phyloP scores from a whole-genome alignment of 768 basidiomycete species.

The Calocybe gangraenosa region DNA sequence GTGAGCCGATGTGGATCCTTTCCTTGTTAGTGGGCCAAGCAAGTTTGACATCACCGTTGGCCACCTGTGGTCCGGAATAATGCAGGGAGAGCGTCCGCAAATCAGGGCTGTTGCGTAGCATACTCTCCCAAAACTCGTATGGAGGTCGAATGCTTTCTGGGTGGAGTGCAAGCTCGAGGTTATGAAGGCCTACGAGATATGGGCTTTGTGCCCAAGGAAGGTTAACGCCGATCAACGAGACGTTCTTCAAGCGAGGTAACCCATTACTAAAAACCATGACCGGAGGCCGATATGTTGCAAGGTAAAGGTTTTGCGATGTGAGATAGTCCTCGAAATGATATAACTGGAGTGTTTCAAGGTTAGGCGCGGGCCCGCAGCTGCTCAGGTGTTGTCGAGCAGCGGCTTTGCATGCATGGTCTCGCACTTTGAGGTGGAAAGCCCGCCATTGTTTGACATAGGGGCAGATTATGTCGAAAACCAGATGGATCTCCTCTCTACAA shows the following conservation, averaged over 20 bases:
- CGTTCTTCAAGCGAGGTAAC: constrained; percentile 47
- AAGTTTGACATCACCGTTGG: constrained; percentile 29
- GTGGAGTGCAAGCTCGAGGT: constrained; percentile 59
- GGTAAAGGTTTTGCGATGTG: constrained; percentile 44
- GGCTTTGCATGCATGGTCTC: constrained; percentile 55
- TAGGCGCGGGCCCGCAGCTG: constrained; percentile 49
- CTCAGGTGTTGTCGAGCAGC: constrained; percentile 47
- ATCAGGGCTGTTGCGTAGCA: constrained; percentile 46
- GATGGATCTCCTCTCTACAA: constrained; percentile 44
- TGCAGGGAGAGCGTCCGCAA: constrained; percentile 47
- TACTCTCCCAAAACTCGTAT: constrained; percentile 48
- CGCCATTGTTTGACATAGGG: constrained; percentile 52
- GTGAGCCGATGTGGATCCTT: constrained; percentile 29
- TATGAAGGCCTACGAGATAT: constrained; percentile 43
- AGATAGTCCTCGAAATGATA: constrained; percentile 62
- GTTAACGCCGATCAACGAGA: constrained; percentile 64
- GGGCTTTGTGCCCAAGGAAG: constrained; percentile 52
- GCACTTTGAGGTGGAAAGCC: constrained; percentile 56
- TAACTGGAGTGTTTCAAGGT: constrained; percentile 54
- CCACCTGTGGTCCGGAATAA: constrained; percentile 51
- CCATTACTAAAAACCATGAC: constrained; percentile 52
- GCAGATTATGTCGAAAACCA: constrained; percentile 39
- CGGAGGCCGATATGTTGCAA: constrained; percentile 55
- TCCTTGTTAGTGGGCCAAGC: constrained; percentile 31
- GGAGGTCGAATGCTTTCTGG: constrained; percentile 54